Evolutionary conservation across 768 basidiomycete genomes (phyloP), one percentile per base, ranked within the genome.

Genomic region (Termitomyces sp.): DNA sequence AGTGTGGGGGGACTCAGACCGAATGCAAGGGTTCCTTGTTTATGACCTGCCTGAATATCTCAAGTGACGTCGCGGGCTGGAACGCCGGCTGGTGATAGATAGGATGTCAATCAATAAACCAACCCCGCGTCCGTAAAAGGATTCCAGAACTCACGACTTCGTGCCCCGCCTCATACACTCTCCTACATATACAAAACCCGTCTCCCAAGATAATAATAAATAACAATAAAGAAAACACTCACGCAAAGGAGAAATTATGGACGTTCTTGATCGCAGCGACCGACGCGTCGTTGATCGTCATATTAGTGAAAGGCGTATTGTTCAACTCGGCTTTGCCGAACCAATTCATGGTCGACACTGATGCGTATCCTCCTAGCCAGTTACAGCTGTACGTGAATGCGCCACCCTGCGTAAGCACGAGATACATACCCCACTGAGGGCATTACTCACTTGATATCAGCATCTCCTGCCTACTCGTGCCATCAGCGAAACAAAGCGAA

Each of bases 191-290:
- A 29, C 18, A 10, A n/a, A 8, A 6, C n/a, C 7, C n/a, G 8
- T 4, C 39, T 39, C 8, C 5, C 4, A n/a, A n/a, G n/a, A n/a
- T n/a, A n/a, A n/a, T n/a, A n/a, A n/a, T n/a, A n/a, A n/a, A n/a
- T n/a, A n/a, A n/a, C n/a, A n/a, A 39, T 6, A 39, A 5, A 3
- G 2, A 7, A 39, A 39, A 39, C 3, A 78, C 84, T 63, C 57
- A 86, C 84, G 84, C 86, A 66, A 87, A 88, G 0, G 81, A 74
- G 64, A 87, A 86, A 57, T 84, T 84, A 59, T 82, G 83, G 34
- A 87, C 80, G 51, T 86, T 86, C 65, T 84, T 79, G 18, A 86
- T 75, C 0, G 83, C 79, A 0, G 83, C 86, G 5, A 87, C 78
- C 0, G 81, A 61, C 5, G 66, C 68, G 1, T 79, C 82, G 37